Conservation (phyloP, 176 grass and related monocot species). For the Paspalum notatum region DNA sequence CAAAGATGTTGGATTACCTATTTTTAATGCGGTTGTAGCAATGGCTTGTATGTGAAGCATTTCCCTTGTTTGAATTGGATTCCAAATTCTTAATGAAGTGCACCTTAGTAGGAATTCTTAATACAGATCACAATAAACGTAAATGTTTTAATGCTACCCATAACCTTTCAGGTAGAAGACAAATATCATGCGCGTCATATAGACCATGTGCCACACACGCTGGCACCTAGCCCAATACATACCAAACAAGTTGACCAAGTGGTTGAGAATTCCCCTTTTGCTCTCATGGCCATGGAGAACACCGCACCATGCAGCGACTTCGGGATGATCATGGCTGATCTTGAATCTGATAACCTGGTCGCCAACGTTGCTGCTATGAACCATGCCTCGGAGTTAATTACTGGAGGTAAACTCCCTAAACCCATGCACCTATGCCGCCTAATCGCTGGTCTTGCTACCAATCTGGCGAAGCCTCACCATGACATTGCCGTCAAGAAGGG, state of each 20-base stretch:
- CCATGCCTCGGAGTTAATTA: not conserved
- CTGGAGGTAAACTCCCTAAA: not conserved
- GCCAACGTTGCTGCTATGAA: not conserved
- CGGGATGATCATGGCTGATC: not conserved
- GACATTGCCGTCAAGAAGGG: not conserved
- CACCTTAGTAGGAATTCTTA: not conserved
- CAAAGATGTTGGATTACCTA: not conserved
- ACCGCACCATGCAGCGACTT: not conserved
- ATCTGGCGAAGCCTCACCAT: not conserved
- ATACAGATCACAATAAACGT: not conserved
- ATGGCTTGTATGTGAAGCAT: not conserved
- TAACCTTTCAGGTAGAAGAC: not conserved
- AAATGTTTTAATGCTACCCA: not conserved
- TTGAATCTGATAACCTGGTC: not conserved
- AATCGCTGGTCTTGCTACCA: slow-evolving; percentile 2
- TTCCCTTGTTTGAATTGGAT: not conserved
- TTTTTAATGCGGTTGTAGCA: not conserved
- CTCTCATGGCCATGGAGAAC: slow-evolving; percentile 1
- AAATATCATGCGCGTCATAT: not conserved
- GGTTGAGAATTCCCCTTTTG: not conserved
- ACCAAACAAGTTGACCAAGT: not conserved
- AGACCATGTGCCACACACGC: not conserved
- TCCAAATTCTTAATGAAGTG: not conserved
- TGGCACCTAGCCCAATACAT: not conserved
- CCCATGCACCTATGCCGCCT: not conserved